Percentiles rank a stretch among this genome's conserved stretches.
These are phyloP conservation scores for Alternaria metachromatica DNA, from an alignment of 2,329 filamentous ascomycete genomes.

Conservation along the genomic window DNA sequence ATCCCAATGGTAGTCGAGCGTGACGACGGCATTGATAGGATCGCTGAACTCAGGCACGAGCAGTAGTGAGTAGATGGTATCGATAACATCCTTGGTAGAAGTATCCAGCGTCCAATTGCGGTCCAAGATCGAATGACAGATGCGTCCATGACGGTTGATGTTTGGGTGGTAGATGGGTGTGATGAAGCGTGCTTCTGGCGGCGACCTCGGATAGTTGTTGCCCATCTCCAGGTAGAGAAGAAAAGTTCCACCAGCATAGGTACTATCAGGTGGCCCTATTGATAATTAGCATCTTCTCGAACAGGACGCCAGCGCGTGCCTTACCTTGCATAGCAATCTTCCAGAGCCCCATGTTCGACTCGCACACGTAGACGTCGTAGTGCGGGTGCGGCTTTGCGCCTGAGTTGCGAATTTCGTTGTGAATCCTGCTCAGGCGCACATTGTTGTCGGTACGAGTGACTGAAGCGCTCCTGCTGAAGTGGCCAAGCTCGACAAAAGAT, in stretches of 20 bases:
- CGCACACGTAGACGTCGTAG: conserved; percentile 51
- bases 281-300: too few species aligned
- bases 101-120: conserved; percentile 47
- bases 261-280: background rate
- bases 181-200: background rate
- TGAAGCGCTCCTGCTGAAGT: background rate
- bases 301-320: too few species aligned
- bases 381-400: conserved; percentile 35
- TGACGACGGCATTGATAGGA: conserved; percentile 40
- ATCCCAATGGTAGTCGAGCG: conserved; percentile 43
- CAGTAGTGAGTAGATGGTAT: conserved; percentile 45
- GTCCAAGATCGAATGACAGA: background rate
- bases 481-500: conserved; percentile 13
- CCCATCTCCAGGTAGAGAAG: background rate
- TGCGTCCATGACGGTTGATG: background rate
- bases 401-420: conserved; percentile 46
- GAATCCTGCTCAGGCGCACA: conserved; percentile 34
- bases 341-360: conserved; percentile 50
- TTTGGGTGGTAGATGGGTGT: background rate
- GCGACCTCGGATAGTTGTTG: background rate
- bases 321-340: conserved; percentile 49
- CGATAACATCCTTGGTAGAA: conserved; percentile 39
- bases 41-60: conserved; percentile 40
- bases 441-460: conserved; percentile 14
- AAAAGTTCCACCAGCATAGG: background rate